Percentiles rank a stretch among this genome's conserved stretches.
Conservation (phyloP, 139 green algal species). For the Coelastrella sp. region DNA sequence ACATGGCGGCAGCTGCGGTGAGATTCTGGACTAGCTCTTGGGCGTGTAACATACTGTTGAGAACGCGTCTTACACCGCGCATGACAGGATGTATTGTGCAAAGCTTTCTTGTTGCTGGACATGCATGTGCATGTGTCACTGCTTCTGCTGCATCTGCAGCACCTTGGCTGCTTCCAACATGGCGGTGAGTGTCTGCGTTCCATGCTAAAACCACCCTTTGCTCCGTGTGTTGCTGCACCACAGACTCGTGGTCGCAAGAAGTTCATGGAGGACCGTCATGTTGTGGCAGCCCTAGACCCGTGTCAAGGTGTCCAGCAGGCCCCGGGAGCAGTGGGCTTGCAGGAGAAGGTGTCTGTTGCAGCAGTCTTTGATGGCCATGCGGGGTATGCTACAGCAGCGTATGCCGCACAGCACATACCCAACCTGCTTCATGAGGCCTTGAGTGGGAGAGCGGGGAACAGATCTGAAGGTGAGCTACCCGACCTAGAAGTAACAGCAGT, state of each 20-base stretch:
- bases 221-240: neutral
- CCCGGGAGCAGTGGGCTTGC: neutral
- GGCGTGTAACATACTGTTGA: too few species aligned
- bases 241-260: constrained; percentile 33
- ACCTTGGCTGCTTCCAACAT: too few species aligned
- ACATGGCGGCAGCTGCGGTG: constrained; percentile 31
- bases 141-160: too few species aligned
- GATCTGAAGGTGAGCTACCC: neutral
- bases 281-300: constrained; percentile 45
- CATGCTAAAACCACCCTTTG: neutral
- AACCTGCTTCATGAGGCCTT: constrained; percentile 42
- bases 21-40: neutral
- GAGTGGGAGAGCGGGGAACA: neutral
- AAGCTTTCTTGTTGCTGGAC: too few species aligned
- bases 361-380: constrained; percentile 52
- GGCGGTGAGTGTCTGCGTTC: too few species aligned
- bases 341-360: constrained; percentile 19
- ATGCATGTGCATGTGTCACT: too few species aligned
- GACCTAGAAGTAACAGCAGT: too few species aligned
- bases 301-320: neutral
- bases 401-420: constrained; percentile 47
- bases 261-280: constrained; percentile 48
- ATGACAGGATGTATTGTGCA: too few species aligned
- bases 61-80: too few species aligned
- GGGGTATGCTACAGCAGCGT: constrained; percentile 31